Conservation (phyloP, 768 basidiomycete genomes). For the Leccinum ochraceum region DNA sequence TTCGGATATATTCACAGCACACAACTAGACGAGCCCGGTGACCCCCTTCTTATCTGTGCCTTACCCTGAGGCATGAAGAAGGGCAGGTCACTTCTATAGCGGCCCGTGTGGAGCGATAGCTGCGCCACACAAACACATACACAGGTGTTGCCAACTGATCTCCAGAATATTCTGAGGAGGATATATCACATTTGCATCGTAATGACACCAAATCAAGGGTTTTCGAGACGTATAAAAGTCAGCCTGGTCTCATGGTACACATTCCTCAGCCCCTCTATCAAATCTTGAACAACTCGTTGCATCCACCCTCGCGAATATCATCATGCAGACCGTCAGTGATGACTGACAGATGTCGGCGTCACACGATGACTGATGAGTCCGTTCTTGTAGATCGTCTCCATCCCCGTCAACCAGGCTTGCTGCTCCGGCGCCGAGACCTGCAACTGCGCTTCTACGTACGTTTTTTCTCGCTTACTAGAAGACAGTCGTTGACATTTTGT, state of each 20-base stretch:
- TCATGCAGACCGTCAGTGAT: constrained; percentile 25
- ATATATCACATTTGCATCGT: not conserved
- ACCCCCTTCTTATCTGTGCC: too few relatives aligned
- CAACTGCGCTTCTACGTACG: constrained; percentile 17
- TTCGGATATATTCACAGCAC: not conserved
- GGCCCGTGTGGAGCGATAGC: not conserved
- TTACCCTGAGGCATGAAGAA: not conserved
- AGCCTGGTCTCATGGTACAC: not conserved
- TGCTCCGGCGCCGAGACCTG: constrained; percentile 12
- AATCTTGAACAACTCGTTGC: not conserved
- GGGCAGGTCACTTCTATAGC: not conserved
- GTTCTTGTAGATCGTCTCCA: constrained; percentile 6
- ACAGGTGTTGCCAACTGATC: not conserved
- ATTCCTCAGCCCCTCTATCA: not conserved
- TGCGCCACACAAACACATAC: not conserved
- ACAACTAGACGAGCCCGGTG: not conserved
- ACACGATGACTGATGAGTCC: not conserved
- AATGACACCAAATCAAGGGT: constrained; percentile 2
- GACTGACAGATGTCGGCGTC: not conserved
- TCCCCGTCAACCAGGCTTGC: constrained; percentile 23
- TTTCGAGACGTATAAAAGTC: constrained; percentile 10
- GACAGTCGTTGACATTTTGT: not conserved
- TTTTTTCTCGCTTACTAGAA: not conserved
- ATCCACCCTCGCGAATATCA: constrained; percentile 2
- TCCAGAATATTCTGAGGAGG: not conserved